Evolutionary conservation across 495 filamentous ascomycete species (phyloP), one percentile per base, ranked within the genome.

Genomic region (Neurospora intermedia): DNA sequence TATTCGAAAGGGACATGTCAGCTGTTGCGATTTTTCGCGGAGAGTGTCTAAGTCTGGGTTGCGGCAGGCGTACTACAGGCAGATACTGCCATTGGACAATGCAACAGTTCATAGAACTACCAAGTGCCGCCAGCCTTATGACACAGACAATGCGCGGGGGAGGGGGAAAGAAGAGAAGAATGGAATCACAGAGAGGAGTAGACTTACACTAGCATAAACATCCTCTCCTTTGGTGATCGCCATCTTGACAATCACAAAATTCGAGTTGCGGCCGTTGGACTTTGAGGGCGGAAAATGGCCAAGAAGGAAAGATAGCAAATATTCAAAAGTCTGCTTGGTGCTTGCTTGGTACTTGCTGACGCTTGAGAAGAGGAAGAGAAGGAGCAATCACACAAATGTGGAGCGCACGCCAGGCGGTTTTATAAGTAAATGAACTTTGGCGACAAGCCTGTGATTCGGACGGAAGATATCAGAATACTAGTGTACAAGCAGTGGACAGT

Each of bases 161-260:
- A 20, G 45, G 20, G 39, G 20, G n/a, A 10, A 1, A 54, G 10
- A 27, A 38, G 35, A 38, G 35, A 38, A 38, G 10, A 54, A 27
- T 11, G 46, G 46, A 10, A 23, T 27, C 54, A 38, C 23, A 66
- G 4, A 13, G 27, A 31, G 27, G 27, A 74, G 15, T 18, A 13
- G 16, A 84, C 85, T 80, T 76, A 87, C 87, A 70, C 85, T 88
- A 74, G 84, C 86, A 77, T 88, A 88, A 70, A 87, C 86, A 83
- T 88, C 87, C 81, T 85, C 85, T 70, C 78, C 81, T 74, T 79
- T 76, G 9, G 54, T 66, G 54, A 66, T 66, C 6, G 54, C 54
- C 54, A 66, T 66, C 3, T 35, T 66, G 54, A 66, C 54, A 35
- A 35, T 35, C 54, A 66, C 80, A 78, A 78, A 80, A 15, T 66